Base-by-base conservation (phyloP, 257 asterid species). In the Solanum chiquidenum region DNA sequence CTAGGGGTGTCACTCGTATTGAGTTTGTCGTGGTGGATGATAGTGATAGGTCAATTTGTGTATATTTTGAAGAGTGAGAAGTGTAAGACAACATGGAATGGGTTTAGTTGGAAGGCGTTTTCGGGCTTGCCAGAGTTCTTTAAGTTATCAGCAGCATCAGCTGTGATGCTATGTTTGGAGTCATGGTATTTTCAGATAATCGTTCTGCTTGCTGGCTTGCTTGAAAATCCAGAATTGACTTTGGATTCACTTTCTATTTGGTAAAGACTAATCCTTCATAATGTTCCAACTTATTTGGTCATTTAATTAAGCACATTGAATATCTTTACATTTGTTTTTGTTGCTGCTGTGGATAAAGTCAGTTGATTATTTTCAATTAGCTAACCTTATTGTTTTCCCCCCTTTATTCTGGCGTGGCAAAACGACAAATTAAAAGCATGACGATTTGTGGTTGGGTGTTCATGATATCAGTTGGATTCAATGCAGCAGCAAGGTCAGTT, bases 401-500 rank as follows among this genome's bases (percentile, higher is more conserved):
- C 10, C 25, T 27, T 27, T 25, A 8, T 79, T 44, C 20, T 44
- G 40, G 66, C 21, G 0, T 23, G 85, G 0, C 60, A 79, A 44
- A 79, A 79, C 18, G 6, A 46, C 85, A 80, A 73, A 33, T 8
- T 68, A 89, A 84, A 91, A 91, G 92, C 77, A 90, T 87, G 23
- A 87, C 91, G 1, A 75, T 91, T 40, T 82, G 86, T 64, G 93
- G 93, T 64, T 91, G 89, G 92, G 91, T 90, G 3, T 91, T 91
- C 76, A 90, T 88, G 91, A 88, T 91, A 84, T 85, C 93, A 7
- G 83, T 90, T 83, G 93, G 93, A 64, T 88, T 90, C 82, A 90
- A 91, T 75, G 92, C 93, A 29, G 91, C 92, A 1, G 87, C 90
- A 83, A 91, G 93, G 93, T 91, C 46, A 83, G 88, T 23, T 3